phyloP scores from a whole-genome alignment of 495 filamentous ascomycete species.

The Penicillium parvum region DNA sequence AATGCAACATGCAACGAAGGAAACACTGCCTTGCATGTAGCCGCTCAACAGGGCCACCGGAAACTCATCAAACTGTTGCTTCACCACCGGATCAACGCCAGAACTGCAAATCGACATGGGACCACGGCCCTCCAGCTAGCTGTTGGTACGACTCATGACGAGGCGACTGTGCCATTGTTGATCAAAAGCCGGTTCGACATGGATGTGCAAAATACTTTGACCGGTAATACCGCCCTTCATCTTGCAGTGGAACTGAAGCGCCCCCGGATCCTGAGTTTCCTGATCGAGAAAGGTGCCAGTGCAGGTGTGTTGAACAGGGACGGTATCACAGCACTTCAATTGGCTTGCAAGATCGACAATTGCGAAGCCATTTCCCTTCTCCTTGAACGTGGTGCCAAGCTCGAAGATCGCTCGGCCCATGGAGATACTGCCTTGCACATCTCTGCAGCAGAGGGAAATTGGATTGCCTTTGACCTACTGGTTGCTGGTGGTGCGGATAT shows the following conservation, averaged over 20 bases:
- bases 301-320: slow-evolving; percentile 22
- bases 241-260: slow-evolving; percentile 22
- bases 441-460: slow-evolving; percentile 22
- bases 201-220: slow-evolving; percentile 23
- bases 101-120: too few relatives aligned
- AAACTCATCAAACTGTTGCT: slow-evolving; percentile 27
- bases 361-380: slow-evolving; percentile 29
- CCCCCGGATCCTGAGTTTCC: slow-evolving; percentile 27
- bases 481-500: slow-evolving; percentile 31
- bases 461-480: slow-evolving; percentile 32
- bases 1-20: slow-evolving; percentile 24
- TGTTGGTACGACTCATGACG: slow-evolving; percentile 27
- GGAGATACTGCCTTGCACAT: slow-evolving; percentile 28
- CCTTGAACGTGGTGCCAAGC: slow-evolving; percentile 19
- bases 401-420: slow-evolving; percentile 21
- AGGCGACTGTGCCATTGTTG: slow-evolving; percentile 27
- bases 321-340: slow-evolving; percentile 29
- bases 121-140: slow-evolving; percentile 23
- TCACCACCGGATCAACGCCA: slow-evolving; percentile 14
- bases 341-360: slow-evolving; percentile 28
- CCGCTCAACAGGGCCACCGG: slow-evolving; percentile 22
- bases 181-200: slow-evolving; percentile 22
- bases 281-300: slow-evolving; percentile 27
- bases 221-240: slow-evolving; percentile 33
- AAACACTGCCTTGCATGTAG: slow-evolving; percentile 28